Conservation (phyloP, 2,329 filamentous ascomycete genomes). For the Sclerotinia trifoliorum region DNA sequence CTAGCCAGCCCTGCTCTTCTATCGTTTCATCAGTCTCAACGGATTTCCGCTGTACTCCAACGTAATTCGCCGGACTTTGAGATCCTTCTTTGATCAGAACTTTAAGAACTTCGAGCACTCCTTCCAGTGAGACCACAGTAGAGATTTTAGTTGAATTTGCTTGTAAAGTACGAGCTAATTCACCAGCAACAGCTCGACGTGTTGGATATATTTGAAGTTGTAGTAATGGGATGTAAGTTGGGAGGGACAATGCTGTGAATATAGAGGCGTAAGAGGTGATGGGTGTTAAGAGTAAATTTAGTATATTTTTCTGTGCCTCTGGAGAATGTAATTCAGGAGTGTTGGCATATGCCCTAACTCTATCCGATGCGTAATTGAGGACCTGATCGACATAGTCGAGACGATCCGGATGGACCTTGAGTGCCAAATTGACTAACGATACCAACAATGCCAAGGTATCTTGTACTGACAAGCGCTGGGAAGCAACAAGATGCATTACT, state of each 20-base stretch:
- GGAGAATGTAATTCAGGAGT: constrained; percentile 92
- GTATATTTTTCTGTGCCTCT: constrained; percentile 81
- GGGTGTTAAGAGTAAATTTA: constrained; percentile 86
- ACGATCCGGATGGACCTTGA: constrained; percentile 92
- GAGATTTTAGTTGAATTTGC: constrained; percentile 78
- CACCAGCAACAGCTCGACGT: constrained; percentile 83
- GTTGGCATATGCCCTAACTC: constrained; percentile 85
- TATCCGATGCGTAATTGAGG: constrained; percentile 80
- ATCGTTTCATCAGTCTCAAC: constrained; percentile 94
- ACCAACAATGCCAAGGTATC: constrained; percentile 92
- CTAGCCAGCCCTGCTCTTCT: constrained; percentile 97
- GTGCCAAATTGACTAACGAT: constrained; percentile 87
- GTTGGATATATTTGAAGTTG: constrained; percentile 93
- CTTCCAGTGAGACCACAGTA: constrained; percentile 76
- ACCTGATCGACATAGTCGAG: constrained; percentile 96
- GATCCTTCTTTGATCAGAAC: constrained; percentile 93
- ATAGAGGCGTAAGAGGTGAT: constrained; percentile 88
- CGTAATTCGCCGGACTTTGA: constrained; percentile 79
- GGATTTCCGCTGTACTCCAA: constrained; percentile 71
- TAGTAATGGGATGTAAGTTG: constrained; percentile 85
- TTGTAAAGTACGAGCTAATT: constrained; percentile 80
- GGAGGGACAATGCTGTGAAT: constrained; percentile 92
- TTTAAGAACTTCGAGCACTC: constrained; percentile 81
- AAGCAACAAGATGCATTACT: constrained; percentile 89
- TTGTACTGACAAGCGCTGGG: constrained; percentile 85